Conservation (phyloP, 176 grass and related monocot genomes). For the Aegilops longissima region DNA sequence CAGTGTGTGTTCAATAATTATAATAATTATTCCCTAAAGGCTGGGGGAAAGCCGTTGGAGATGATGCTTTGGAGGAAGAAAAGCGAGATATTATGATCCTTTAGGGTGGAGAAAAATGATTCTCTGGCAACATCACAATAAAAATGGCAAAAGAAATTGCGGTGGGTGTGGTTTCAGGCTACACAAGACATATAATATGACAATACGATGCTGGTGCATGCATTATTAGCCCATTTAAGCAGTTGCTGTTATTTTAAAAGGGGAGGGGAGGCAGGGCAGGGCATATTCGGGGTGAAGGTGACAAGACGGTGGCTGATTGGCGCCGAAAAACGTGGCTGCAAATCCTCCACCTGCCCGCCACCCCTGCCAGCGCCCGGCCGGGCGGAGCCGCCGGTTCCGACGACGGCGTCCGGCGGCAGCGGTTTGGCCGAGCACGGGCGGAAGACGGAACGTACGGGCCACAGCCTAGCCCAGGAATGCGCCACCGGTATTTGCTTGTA, state of each 20-base stretch:
- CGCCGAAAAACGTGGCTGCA: constrained; percentile 7
- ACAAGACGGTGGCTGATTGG: not conserved
- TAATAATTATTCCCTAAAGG: not conserved
- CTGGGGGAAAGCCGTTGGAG: not conserved
- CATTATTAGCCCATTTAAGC: not conserved
- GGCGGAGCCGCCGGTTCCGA: not conserved
- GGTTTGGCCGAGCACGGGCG: not conserved
- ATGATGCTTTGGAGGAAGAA: not conserved
- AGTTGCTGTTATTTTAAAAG: too few species aligned
- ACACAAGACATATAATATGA: not conserved
- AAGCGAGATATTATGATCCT: not conserved
- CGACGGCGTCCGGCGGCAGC: not conserved
- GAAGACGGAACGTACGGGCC: constrained; percentile 6
- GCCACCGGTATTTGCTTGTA: not conserved
- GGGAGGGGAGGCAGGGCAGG: not conserved
- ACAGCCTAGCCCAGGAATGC: not conserved
- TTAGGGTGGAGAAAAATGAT: not conserved
- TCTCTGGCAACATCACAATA: not conserved
- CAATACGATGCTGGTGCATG: not conserved
- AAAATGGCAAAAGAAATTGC: not conserved
- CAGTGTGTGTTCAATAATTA: not conserved
- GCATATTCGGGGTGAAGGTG: constrained; percentile 14
- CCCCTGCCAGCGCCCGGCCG: too few species aligned
- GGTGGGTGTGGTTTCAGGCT: not conserved
- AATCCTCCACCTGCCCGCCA: not conserved